Conservation (phyloP, 2,329 filamentous ascomycete genomes). For the Colletotrichum eremochloae region DNA sequence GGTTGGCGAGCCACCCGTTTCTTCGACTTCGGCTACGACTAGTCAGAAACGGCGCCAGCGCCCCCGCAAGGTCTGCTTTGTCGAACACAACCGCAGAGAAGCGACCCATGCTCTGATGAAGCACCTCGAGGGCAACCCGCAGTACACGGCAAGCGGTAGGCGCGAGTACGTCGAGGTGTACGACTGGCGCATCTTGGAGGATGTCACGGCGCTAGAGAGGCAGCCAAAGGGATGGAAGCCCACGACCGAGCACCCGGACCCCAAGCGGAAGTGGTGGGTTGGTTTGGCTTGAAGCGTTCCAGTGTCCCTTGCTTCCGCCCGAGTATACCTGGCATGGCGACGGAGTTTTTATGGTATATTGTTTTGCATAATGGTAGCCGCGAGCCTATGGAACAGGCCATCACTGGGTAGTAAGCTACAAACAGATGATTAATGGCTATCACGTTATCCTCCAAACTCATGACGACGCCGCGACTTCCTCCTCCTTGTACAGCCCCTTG, state of each 20-base stretch:
- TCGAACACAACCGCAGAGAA: slow-evolving; percentile 51
- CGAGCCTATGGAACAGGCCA: neutral
- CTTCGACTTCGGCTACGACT: neutral
- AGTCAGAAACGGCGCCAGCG: slow-evolving; percentile 4
- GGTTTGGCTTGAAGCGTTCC: slow-evolving; percentile 52
- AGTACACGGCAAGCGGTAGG: slow-evolving; percentile 46
- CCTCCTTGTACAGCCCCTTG: slow-evolving; percentile 64
- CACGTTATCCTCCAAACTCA: neutral
- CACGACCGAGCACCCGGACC: slow-evolving; percentile 46
- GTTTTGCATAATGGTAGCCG: slow-evolving; percentile 3
- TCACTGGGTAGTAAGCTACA: neutral
- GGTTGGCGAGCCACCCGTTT: slow-evolving; percentile 35
- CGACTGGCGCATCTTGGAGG: slow-evolving; percentile 61
- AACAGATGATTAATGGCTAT: neutral
- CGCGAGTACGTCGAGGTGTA: slow-evolving; percentile 58
- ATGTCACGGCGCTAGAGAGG: slow-evolving; percentile 57
- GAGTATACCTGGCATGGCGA: neutral
- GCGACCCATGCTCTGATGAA: slow-evolving; percentile 52
- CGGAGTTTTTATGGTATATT: neutral
- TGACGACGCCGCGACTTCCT: slow-evolving; percentile 42
- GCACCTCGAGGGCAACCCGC: slow-evolving; percentile 49
- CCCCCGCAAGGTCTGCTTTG: slow-evolving; percentile 49
- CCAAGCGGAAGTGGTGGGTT: slow-evolving; percentile 61
- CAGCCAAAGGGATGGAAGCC: slow-evolving; percentile 33
- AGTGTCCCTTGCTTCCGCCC: neutral